Evolutionary conservation across 108 stramenopile genomes (phyloP).

Genomic region (Chaetoceros tenuissimus): DNA sequence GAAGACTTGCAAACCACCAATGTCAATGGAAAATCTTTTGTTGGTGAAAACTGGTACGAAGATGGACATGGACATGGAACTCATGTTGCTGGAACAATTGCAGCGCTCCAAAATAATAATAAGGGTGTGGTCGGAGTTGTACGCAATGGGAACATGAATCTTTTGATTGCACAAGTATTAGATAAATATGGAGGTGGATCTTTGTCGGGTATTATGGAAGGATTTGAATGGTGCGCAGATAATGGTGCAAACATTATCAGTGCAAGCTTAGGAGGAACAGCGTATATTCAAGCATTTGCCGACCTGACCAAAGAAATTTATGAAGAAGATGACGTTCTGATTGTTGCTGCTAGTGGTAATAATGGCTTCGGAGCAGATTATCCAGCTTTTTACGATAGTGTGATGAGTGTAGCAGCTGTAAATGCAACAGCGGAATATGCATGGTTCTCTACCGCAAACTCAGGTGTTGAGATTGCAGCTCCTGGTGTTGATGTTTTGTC

Average conservation of each 20-base stretch:
- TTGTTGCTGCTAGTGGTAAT: conserved; percentile 46
- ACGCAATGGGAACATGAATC: neutral
- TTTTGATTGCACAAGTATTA: conserved; percentile 9
- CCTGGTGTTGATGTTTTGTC: conserved; percentile 24
- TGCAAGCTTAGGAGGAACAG: conserved; percentile 26
- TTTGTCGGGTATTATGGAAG: too few relatives aligned
- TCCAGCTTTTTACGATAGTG: conserved; percentile 32
- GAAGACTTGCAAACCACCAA: conserved; percentile 25
- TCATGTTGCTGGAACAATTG: conserved; percentile 29
- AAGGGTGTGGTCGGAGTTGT: conserved; percentile 11
- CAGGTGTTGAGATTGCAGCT: conserved; percentile 31
- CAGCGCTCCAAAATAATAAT: conserved; percentile 22
- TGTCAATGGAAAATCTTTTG: conserved; percentile 17
- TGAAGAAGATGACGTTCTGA: conserved; percentile 18
- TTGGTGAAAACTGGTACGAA: too few relatives aligned
- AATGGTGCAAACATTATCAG: conserved; percentile 35
- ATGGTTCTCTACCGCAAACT: conserved; percentile 23
- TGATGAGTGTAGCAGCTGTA: conserved; percentile 36
- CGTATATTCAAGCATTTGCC: neutral
- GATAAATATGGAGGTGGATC: too few relatives aligned
- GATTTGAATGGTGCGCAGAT: conserved; percentile 27
- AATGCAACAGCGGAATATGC: too few relatives aligned
- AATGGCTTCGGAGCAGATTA: conserved; percentile 14
- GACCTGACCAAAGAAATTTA: conserved; percentile 7
- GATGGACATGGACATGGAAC: conserved; percentile 34